Evolutionary conservation across 345 rosid species (phyloP).

Genomic region (Melaleuca quinquenervia): DNA sequence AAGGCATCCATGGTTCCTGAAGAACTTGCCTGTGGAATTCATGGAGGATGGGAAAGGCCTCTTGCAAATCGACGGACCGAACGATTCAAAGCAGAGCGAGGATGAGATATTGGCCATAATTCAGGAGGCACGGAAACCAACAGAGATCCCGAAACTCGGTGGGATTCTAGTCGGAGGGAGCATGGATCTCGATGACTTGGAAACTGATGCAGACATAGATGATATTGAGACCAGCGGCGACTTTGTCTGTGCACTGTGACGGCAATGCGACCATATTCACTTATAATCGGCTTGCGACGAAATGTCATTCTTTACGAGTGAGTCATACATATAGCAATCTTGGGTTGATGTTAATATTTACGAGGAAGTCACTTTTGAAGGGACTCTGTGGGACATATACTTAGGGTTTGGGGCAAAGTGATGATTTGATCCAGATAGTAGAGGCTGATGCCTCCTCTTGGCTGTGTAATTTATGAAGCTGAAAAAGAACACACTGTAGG

Average conservation of each 20-base stretch:
- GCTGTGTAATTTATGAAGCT: not conserved
- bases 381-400: not conserved
- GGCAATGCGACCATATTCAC: not conserved
- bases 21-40: slow-evolving; percentile 35
- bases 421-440: not conserved
- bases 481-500: not conserved
- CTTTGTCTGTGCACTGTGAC: slow-evolving; percentile 68
- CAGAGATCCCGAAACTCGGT: slow-evolving; percentile 21
- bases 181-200: slow-evolving; percentile 64
- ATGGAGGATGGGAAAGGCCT: slow-evolving; percentile 27
- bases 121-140: slow-evolving; percentile 63
- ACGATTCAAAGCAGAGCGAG: slow-evolving; percentile 38
- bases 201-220: slow-evolving; percentile 50
- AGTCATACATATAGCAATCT: not conserved
- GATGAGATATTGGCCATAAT: slow-evolving; percentile 54
- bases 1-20: slow-evolving; percentile 55
- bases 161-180: slow-evolving; percentile 45
- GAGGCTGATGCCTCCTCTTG: not conserved
- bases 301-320: not conserved
- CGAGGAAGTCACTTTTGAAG: not conserved
- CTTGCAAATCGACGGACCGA: slow-evolving; percentile 8
- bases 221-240: slow-evolving; percentile 61
- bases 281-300: not conserved
- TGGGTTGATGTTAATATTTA: not conserved
- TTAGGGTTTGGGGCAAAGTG: not conserved